These are phyloP conservation scores for Penicillium coprophilum DNA, from an alignment of 495 filamentous ascomycete species.

Conservation along the genomic window DNA sequence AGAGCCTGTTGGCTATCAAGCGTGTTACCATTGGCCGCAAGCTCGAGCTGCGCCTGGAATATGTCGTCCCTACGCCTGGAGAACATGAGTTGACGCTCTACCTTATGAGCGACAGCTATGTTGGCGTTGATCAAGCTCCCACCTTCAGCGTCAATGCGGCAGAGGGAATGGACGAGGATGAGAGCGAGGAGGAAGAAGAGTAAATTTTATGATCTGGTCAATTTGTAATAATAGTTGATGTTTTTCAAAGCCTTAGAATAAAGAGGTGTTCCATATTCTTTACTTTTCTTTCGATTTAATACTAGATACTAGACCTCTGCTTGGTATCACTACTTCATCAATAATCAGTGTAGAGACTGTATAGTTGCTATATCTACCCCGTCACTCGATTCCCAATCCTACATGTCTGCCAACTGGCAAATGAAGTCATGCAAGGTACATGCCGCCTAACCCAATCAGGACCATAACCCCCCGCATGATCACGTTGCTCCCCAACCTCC, in stretches of 20 bases:
- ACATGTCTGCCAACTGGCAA: not conserved
- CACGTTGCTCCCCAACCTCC: constrained; percentile 18
- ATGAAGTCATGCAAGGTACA: constrained; percentile 1
- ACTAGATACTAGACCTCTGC: not conserved
- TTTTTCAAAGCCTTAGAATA: constrained; percentile 13
- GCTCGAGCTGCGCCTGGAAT: constrained; percentile 79
- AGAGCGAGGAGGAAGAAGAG: constrained; percentile 77
- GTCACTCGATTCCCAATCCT: too few species aligned
- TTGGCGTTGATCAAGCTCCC: constrained; percentile 95
- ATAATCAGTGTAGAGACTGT: too few species aligned
- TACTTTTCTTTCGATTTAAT: not conserved
- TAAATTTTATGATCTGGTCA: constrained; percentile 22
- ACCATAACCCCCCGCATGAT: constrained; percentile 17
- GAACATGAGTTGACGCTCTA: constrained; percentile 87
- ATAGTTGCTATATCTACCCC: too few species aligned
- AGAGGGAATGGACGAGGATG: constrained; percentile 94
- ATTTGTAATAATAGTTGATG: constrained; percentile 25
- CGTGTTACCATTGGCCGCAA: constrained; percentile 80
- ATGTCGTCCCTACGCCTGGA: constrained; percentile 80
- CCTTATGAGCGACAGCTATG: constrained; percentile 96
- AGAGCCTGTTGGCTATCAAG: constrained; percentile 88
- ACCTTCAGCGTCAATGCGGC: constrained; percentile 79
- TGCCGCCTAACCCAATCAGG: constrained; percentile 9
- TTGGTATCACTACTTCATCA: too few species aligned
- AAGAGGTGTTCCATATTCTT: constrained; percentile 20